Evolutionary conservation across 768 basidiomycete species (phyloP), one percentile per base, ranked within the genome.

Genomic region (Phaffia australis): DNA sequence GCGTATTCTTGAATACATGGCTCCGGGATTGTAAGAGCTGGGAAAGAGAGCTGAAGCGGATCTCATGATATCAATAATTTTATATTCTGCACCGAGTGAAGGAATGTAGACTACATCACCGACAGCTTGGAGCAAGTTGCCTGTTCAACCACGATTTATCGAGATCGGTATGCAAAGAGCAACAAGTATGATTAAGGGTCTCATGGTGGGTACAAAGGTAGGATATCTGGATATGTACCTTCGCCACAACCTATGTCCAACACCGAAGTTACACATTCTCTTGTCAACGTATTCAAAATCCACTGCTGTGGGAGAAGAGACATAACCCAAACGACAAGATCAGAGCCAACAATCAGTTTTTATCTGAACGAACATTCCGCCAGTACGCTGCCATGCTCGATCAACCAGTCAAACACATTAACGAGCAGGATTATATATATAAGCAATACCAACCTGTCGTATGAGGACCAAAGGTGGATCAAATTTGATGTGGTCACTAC

Each of bases 191-290:
- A 29, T 1, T 30, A 23, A 18, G 2, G 72, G 16, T 3, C 47
- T 4, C 21, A 50, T 32, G 47, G 7, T 61, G 47, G 52, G 60
- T 51, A 50, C 46, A 23, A 46, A 49, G n/a, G n/a, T 30, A 35
- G 32, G 32, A 30, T 15, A 21, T n/a, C 27, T 7, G 3, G 19
- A 35, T 61, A 3, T 42, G 35, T 72, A 50, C 76, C 76, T 47
- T 74, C 68, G 3, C 76, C 76, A 60, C 75, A 76, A 23, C 76
- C 76, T 25, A 77, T 72, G 54, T 77, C 76, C n/a, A 77, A 68
- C 30, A 76, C 75, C 32, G 73, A 74, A 56, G 69, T 60, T 16
- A 75, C 73, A 1, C 63, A 56, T 64, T 76, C 74, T 48, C 64
- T 68, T 21, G 69, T 59, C 21, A 77, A 70, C 1, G 75, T 73